Conservation (phyloP, 2,329 filamentous ascomycete species). For the Dothiorella sarmentorum region DNA sequence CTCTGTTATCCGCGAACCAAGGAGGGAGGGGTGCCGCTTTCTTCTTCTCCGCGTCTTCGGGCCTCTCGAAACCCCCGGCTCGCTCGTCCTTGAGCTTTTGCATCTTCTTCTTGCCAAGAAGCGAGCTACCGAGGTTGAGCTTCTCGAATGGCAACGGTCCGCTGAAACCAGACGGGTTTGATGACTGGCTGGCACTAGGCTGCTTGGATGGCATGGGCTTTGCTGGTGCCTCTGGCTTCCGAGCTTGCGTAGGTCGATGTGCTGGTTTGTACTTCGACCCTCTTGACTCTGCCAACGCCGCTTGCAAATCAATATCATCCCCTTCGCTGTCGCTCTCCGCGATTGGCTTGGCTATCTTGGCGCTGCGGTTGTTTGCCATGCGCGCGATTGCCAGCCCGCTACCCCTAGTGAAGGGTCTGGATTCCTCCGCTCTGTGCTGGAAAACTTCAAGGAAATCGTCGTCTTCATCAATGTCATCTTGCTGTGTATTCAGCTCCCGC, state of each 20-base stretch:
- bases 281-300: conserved; percentile 70
- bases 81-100: conserved; percentile 51
- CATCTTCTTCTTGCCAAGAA: conserved; percentile 51
- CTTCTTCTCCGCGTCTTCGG: conserved; percentile 37
- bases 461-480: conserved; percentile 39
- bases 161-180: conserved; percentile 60
- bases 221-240: conserved; percentile 20
- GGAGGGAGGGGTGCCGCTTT: conserved; percentile 64
- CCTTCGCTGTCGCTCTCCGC: conserved; percentile 60
- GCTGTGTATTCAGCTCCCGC: conserved; percentile 40
- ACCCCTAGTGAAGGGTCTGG: conserved; percentile 43
- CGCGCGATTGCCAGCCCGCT: conserved; percentile 63
- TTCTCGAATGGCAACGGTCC: conserved; percentile 89
- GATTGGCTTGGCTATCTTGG: conserved; percentile 45
- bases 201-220: conserved; percentile 21
- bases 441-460: conserved; percentile 46
- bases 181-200: conserved; percentile 46
- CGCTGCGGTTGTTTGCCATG: conserved; percentile 70
- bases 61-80: conserved; percentile 65
- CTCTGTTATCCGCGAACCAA: conserved; percentile 63
- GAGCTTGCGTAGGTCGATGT: not conserved
- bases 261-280: conserved; percentile 42
- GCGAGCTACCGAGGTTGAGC: conserved; percentile 64
- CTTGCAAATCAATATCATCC: conserved; percentile 72
- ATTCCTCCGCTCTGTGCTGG: conserved; percentile 43